Percentiles rank a stretch among this genome's conserved stretches.
These are phyloP conservation scores for Wallemia ichthyophaga DNA, from an alignment of 1,284 basidiomycete genomes.

Conservation along the genomic window DNA sequence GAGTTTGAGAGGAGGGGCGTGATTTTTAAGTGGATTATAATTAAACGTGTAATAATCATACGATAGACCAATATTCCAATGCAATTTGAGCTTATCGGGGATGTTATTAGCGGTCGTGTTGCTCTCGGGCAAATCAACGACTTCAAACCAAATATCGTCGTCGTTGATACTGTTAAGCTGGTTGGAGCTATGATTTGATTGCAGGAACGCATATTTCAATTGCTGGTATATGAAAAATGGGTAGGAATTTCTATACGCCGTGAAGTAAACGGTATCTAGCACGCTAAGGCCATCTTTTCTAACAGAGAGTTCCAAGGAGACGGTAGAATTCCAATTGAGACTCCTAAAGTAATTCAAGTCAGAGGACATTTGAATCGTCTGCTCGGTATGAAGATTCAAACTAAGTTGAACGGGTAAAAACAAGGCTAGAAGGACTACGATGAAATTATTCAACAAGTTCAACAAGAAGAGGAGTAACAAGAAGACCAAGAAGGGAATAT, in stretches of 20 bases:
- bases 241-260: not conserved
- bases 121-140: not conserved
- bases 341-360: not conserved
- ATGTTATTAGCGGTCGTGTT: too few relatives aligned
- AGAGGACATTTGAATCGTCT: too few relatives aligned
- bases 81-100: not conserved
- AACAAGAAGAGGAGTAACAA: not conserved
- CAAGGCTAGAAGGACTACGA: not conserved
- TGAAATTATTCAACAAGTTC: not conserved
- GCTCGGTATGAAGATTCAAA: too few relatives aligned
- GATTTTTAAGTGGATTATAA: not conserved
- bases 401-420: too few relatives aligned
- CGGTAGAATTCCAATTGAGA: not conserved
- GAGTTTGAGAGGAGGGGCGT: not conserved
- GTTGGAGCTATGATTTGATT: too few relatives aligned
- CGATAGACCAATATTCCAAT: not conserved
- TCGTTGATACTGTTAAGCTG: too few relatives aligned
- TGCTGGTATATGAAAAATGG: not conserved
- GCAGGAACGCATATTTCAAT: not conserved
- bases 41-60: not conserved
- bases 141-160: not conserved
- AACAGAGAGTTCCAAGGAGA: not conserved
- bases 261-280: not conserved
- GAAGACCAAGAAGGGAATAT: not conserved
- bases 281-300: not conserved